These are phyloP conservation scores for Colletotrichum falcatum DNA, from an alignment of 2,329 filamentous ascomycete species.

Conservation along the genomic window DNA sequence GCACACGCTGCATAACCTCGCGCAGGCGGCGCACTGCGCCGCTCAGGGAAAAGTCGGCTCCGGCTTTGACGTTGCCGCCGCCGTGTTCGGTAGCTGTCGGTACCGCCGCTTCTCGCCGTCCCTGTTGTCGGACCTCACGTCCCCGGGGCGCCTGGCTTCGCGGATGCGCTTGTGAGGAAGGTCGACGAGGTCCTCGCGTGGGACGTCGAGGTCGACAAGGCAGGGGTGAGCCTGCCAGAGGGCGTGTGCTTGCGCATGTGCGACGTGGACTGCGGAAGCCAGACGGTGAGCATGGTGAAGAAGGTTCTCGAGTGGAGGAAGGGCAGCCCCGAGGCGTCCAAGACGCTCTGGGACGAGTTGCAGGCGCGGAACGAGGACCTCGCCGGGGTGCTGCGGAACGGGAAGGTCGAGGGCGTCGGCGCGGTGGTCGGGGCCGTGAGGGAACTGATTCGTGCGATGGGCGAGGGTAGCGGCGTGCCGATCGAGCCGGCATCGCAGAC, in stretches of 20 bases:
- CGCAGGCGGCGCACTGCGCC: constrained; percentile 93
- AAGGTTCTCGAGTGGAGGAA: constrained; percentile 86
- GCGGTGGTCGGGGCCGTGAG: constrained; percentile 64
- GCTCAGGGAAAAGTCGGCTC: constrained; percentile 97
- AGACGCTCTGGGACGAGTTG: constrained; percentile 78
- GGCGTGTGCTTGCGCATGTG: constrained; percentile 90
- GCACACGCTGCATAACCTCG: constrained; percentile 85
- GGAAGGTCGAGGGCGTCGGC: constrained; percentile 56
- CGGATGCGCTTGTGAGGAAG: constrained; percentile 69
- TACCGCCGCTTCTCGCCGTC: constrained; percentile 93
- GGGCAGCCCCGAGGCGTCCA: constrained; percentile 71
- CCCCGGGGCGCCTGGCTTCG: constrained; percentile 75
- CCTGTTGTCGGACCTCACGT: constrained; percentile 75
- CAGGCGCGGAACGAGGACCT: constrained; percentile 81
- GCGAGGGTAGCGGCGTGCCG: constrained; percentile 77
- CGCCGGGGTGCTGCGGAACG: constrained; percentile 70
- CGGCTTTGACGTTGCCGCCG: constrained; percentile 94
- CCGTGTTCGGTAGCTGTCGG: constrained; percentile 89
- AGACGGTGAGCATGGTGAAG: constrained; percentile 97
- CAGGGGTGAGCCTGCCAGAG: constrained; percentile 75
- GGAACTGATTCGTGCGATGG: constrained; percentile 81
- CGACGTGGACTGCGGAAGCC: constrained; percentile 92
- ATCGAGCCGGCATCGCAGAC: constrained; percentile 93
- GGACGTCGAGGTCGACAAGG: constrained; percentile 83
- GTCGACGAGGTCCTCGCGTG: constrained; percentile 75